Base-by-base conservation (phyloP, 495 filamentous ascomycete genomes). In the Pyrenula massariospora region DNA sequence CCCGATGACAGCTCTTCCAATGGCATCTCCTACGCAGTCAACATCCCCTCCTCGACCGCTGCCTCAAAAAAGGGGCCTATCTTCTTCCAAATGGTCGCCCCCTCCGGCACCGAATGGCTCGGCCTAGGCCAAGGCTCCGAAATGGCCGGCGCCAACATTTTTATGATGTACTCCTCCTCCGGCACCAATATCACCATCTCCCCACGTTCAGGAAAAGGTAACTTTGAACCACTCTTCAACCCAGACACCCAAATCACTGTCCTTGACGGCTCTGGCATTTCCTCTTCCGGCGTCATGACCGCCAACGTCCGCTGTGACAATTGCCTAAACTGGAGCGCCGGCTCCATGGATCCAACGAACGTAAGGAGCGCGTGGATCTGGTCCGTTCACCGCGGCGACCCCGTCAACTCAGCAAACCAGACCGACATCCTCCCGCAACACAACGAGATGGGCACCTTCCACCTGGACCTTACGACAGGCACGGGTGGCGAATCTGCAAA, bases 131-230 rank as follows among this genome's bases (percentile, higher is more conserved):
- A 84, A 48, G 86, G 86, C 12, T 59, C 56, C 0, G 59, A 60
- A 24, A 90, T 90, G 86, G 61, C 65, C 1, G 81, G 77, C 15
- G 70, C 86, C 15, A 82, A 81, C 59, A 86, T 91, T 25, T 88
- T 88, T 59, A 64, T 89, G 25, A 76, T 87, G 59, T 89, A 88
- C 65, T 66, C 79, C 19, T 79, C 81, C 2, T 59, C 60, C 10
- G 79, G 77, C 19, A 61, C 60, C 12, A 81, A 86, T 59, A 73
- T 88, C 61, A 90, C 86, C 0, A 57, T 87, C 51, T 88, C 85
- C 20, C 76, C 83, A 1, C 77, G 86, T n/a, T 64, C 66, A 22
- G 80, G 79, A 19, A 66, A 62, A 12, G 77, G 76, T 2, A 72
- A 87, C 58, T 56, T 68, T 19, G 63, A 76, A 64, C 87, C 87